Evolutionary conservation across 2,329 filamentous ascomycete species (phyloP).

Genomic region (Monosporascus sp.): DNA sequence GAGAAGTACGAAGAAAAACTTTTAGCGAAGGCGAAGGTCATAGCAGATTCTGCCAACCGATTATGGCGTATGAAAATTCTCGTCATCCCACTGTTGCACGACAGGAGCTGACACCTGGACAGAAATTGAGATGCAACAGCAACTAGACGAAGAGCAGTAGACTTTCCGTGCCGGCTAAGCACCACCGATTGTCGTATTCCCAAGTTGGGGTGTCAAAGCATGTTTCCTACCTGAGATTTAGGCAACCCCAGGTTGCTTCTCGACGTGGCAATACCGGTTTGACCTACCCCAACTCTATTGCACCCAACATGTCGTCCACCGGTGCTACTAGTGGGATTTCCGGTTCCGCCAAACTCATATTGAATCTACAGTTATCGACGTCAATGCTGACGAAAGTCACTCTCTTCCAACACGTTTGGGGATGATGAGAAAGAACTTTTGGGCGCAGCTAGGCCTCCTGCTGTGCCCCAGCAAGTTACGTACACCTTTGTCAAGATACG

Average conservation of each 20-base stretch:
- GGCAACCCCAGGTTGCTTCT: neutral
- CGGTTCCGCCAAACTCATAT: neutral
- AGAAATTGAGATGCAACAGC: slow-evolving; percentile 48
- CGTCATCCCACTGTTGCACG: slow-evolving; percentile 1
- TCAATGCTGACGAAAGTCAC: too few relatives aligned
- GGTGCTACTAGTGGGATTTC: neutral
- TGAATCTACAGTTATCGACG: neutral
- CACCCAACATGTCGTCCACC: neutral
- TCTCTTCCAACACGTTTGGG: neutral
- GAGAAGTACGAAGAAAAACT: slow-evolving; percentile 60
- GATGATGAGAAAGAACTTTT: neutral
- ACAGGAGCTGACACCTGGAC: slow-evolving; percentile 9
- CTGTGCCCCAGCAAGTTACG: neutral
- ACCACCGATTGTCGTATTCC: too few relatives aligned
- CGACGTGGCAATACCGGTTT: neutral
- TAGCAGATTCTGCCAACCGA: slow-evolving; percentile 62
- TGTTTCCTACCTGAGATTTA: neutral
- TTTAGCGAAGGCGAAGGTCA: slow-evolving; percentile 59
- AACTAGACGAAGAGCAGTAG: slow-evolving; percentile 38
- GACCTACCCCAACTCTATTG: neutral
- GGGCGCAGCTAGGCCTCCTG: neutral
- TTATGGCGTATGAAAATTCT: slow-evolving; percentile 54
- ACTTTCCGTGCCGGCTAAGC: neutral
- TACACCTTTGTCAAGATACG: neutral
- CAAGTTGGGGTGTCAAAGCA: neutral